These are phyloP conservation scores for Pouteria glomerata DNA, from an alignment of 148 eudicot species.

Conservation along the genomic window DNA sequence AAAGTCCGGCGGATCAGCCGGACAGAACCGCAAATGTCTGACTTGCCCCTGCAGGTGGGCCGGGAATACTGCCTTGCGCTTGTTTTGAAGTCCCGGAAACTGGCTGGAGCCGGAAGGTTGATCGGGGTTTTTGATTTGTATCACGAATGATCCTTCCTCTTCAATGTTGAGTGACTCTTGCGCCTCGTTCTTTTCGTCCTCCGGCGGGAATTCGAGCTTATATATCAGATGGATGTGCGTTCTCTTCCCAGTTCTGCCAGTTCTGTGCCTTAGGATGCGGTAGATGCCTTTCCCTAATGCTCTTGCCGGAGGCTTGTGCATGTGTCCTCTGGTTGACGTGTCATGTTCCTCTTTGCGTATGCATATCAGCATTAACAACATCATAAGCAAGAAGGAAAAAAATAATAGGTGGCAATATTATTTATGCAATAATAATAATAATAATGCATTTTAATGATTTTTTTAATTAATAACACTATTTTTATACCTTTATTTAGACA, in stretches of 20 bases:
- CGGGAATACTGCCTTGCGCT: slow-evolving; percentile 66
- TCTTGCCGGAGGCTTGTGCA: slow-evolving; percentile 44
- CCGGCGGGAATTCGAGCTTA: slow-evolving; percentile 67
- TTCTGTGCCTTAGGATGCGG: slow-evolving; percentile 53
- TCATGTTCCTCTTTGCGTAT: slow-evolving; percentile 48
- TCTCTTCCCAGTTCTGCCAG: slow-evolving; percentile 20
- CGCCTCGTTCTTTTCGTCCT: slow-evolving; percentile 30
- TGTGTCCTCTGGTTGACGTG: slow-evolving; percentile 60
- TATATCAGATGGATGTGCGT: slow-evolving; percentile 68
- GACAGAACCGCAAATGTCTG: slow-evolving; percentile 33
- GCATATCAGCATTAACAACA: no score
- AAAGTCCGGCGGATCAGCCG: slow-evolving; percentile 72
- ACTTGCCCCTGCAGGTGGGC: slow-evolving; percentile 54
- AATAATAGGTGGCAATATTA: no score
- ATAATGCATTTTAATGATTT: no score
- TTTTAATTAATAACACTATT: no score
- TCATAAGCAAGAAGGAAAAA: no score
- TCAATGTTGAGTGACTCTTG: slow-evolving; percentile 49
- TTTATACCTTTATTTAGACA: no score
- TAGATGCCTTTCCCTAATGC: slow-evolving; percentile 76
- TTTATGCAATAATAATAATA: no score
- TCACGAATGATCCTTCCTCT: slow-evolving; percentile 55
- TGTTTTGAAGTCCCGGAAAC: slow-evolving; percentile 49
- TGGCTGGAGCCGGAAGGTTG: slow-evolving; percentile 13
- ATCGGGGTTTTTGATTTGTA: slow-evolving; percentile 73